phyloP scores from a whole-genome alignment of 2,329 filamentous ascomycete genomes.

The Aspergillus sp. region DNA sequence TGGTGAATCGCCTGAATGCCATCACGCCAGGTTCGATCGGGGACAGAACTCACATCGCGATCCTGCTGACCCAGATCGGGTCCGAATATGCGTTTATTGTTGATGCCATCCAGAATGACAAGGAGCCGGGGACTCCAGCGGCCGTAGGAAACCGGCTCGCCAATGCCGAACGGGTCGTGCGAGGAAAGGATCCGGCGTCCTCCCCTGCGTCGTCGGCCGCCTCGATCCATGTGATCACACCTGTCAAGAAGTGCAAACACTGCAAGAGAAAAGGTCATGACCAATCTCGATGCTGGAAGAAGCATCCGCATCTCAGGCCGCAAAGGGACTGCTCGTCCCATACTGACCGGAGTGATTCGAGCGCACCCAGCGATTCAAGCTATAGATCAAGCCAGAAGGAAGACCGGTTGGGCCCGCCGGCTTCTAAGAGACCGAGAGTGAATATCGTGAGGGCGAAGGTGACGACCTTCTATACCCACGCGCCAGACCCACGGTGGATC shows the following conservation, averaged over 20 bases:
- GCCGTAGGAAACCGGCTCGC: conserved; percentile 2
- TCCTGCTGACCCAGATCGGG: conserved; percentile 4
- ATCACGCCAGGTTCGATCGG: conserved; percentile 1
- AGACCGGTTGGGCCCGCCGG: conserved; percentile 1
- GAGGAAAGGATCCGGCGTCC: conserved; percentile 3
- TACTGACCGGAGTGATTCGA: conserved; percentile 1
- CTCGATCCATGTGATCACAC: conserved; percentile 1
- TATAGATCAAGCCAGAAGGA: conserved; percentile 3
- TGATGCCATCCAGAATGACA: conserved; percentile 5
- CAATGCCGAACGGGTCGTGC: conserved; percentile 2
- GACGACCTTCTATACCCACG: conserved; percentile 4
- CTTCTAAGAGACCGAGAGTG: conserved; percentile 3
- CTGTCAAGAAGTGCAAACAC: conserved; percentile 2
- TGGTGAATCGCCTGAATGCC: conserved; percentile 3
- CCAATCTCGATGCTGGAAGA: conserved; percentile 3
- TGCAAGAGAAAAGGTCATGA: conserved; percentile 5
- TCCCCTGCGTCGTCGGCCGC: conserved; percentile 1
- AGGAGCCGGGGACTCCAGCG: conserved; percentile 1
- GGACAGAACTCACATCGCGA: conserved; percentile 1
- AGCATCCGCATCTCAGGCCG: conserved; percentile 3
- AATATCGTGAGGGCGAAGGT: conserved; percentile 3
- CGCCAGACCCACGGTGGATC: conserved; percentile 3
- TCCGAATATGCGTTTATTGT: conserved; percentile 3
- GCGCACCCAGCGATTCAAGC: conserved; percentile 4
- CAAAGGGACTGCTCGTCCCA: conserved; percentile 1